phyloP scores from a whole-genome alignment of 139 green algal species.

The Tetradesmus lagerheimii region DNA sequence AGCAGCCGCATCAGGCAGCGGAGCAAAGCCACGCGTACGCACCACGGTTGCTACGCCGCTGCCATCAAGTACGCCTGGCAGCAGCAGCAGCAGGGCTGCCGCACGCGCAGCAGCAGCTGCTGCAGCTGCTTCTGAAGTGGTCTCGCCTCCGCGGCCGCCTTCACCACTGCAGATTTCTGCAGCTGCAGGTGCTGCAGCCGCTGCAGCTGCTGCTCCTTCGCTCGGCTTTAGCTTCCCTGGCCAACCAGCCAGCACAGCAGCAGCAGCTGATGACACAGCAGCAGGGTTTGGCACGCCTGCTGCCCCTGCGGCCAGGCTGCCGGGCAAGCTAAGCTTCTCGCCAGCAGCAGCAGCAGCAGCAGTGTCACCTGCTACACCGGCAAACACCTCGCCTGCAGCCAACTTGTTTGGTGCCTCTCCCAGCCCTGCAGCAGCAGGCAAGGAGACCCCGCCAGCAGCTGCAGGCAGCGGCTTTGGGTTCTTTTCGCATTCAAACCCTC shows the following conservation, averaged over 20 bases:
- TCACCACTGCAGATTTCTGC: conserved; percentile 45
- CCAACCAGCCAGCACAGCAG: not conserved
- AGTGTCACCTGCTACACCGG: not conserved
- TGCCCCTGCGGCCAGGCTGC: not conserved
- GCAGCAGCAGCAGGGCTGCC: conserved; percentile 15
- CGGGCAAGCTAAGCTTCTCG: conserved; percentile 27
- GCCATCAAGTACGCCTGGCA: not conserved
- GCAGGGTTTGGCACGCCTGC: conserved; percentile 14
- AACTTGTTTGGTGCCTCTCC: not conserved
- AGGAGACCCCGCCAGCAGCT: not conserved
- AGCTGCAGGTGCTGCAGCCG: not conserved
- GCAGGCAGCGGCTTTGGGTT: not conserved
- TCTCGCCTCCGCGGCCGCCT: not conserved
- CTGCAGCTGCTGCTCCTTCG: not conserved
- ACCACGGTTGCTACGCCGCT: conserved; percentile 39
- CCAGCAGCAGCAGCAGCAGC: conserved; percentile 17
- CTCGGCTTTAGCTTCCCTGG: conserved; percentile 33
- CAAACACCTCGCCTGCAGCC: not conserved
- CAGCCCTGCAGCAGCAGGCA: not conserved
- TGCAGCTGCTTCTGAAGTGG: not conserved
- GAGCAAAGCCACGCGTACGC: conserved; percentile 12
- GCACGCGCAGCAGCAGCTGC: not conserved
- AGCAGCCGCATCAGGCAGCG: not conserved
- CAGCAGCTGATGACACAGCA: not conserved
- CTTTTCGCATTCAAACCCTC: conserved; percentile 8